phyloP scores from a whole-genome alignment of 148 eudicot species.

The Arctostaphylos glauca region DNA sequence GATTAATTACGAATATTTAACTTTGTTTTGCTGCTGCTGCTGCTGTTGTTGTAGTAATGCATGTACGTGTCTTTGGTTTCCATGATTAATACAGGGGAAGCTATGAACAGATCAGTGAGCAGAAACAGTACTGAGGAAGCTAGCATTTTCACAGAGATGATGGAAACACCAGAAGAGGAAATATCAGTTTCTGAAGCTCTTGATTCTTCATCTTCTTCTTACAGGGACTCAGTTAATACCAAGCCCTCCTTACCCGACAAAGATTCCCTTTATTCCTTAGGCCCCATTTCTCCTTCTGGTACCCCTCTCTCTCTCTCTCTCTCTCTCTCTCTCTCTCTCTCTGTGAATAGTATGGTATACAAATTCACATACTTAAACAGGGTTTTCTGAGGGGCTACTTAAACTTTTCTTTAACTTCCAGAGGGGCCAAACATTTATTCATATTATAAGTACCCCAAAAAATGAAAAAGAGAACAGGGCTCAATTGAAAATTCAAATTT shows the following conservation, averaged over 20 bases:
- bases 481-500: too few relatives aligned
- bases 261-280: constrained; percentile 14
- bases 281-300: constrained; percentile 19
- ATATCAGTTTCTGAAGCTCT: constrained; percentile 17
- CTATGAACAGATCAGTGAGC: background rate
- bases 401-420: background rate
- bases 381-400: background rate
- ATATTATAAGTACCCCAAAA: too few relatives aligned
- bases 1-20: too few relatives aligned
- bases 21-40: too few relatives aligned
- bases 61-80: background rate
- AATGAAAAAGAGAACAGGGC: too few relatives aligned
- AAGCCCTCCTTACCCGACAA: constrained; percentile 16
- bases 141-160: constrained; percentile 3
- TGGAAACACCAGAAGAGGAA: constrained; percentile 13
- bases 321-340: background rate
- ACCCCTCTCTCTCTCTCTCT: constrained; percentile 11
- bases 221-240: constrained; percentile 24
- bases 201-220: constrained; percentile 33
- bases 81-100: constrained; percentile 12
- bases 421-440: background rate
- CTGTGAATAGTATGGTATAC: background rate
- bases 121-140: background rate
- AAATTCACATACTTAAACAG: background rate
- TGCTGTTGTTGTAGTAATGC: background rate